Percentiles rank a stretch among this genome's conserved stretches.
Evolutionary conservation across 306 rosid genomes (phyloP).

Genomic region (Pterocarpus santalinus): DNA sequence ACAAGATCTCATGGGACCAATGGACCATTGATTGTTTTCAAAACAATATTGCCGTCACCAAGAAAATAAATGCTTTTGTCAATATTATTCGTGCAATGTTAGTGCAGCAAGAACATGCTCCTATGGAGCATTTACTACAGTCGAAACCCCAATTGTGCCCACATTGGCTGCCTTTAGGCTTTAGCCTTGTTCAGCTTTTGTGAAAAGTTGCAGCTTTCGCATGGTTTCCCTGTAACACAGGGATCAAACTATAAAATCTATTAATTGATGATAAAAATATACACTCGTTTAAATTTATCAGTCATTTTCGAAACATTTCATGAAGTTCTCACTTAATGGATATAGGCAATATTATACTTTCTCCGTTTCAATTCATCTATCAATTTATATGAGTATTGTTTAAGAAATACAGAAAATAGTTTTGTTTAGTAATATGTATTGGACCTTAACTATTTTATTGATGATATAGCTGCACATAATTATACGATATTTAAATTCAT

Average conservation of each 20-base stretch:
- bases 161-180: background rate
- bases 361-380: too few relatives aligned
- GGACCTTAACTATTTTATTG: background rate
- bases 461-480: too few relatives aligned
- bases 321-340: too few relatives aligned
- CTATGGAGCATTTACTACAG: slow-evolving; percentile 7
- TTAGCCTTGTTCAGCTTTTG: slow-evolving; percentile 9
- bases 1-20: slow-evolving; percentile 44
- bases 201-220: background rate
- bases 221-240: background rate
- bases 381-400: background rate
- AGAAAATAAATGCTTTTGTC: background rate
- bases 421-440: background rate
- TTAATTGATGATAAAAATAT: background rate
- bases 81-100: slow-evolving; percentile 10
- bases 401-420: background rate
- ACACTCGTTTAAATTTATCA: background rate
- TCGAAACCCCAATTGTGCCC: slow-evolving; percentile 20
- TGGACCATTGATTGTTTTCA: slow-evolving; percentile 46
- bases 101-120: slow-evolving; percentile 23
- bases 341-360: too few relatives aligned
- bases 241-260: background rate
- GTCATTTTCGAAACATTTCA: background rate
- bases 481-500: too few relatives aligned
- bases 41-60: background rate